phyloP scores from a whole-genome alignment of 1,139 yeast species.

The Arxiozyma telluris region DNA sequence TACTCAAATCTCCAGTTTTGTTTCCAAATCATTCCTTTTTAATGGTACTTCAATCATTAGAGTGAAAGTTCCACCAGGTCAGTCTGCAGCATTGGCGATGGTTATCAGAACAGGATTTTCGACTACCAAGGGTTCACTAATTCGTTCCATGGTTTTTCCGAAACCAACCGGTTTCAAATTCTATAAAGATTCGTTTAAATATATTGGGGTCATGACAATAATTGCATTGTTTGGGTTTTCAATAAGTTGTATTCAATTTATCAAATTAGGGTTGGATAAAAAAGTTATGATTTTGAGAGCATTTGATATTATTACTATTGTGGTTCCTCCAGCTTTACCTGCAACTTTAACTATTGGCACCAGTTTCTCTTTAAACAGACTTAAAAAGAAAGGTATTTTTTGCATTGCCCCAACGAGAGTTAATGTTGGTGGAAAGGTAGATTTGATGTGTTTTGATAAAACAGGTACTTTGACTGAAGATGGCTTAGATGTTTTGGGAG shows the following conservation, averaged over 20 bases:
- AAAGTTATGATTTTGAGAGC: slow-evolving; percentile 76
- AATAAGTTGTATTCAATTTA: slow-evolving; percentile 74
- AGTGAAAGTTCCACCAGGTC: slow-evolving; percentile 51
- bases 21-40: slow-evolving; percentile 70
- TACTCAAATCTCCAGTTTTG: slow-evolving; percentile 50
- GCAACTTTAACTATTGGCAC: slow-evolving; percentile 96
- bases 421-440: slow-evolving; percentile 89
- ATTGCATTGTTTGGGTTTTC: slow-evolving; percentile 81
- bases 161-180: slow-evolving; percentile 91
- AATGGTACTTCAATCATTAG: slow-evolving; percentile 85
- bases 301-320: slow-evolving; percentile 86
- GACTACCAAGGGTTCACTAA: slow-evolving; percentile 91
- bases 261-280: slow-evolving; percentile 62
- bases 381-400: slow-evolving; percentile 59
- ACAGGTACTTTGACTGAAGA: slow-evolving; percentile 97
- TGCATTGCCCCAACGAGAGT: slow-evolving; percentile 93
- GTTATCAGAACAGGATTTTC: slow-evolving; percentile 86
- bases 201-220: slow-evolving; percentile 86
- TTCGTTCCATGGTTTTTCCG: slow-evolving; percentile 93
- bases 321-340: slow-evolving; percentile 97
- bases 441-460: slow-evolving; percentile 86
- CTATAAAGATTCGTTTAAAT: slow-evolving; percentile 87
- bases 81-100: slow-evolving; percentile 63
- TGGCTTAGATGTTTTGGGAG: slow-evolving; percentile 86
- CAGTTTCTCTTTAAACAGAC: slow-evolving; percentile 74